These are phyloP conservation scores for Didymella sp. DNA, from an alignment of 2,329 filamentous ascomycete genomes.

Conservation along the genomic window DNA sequence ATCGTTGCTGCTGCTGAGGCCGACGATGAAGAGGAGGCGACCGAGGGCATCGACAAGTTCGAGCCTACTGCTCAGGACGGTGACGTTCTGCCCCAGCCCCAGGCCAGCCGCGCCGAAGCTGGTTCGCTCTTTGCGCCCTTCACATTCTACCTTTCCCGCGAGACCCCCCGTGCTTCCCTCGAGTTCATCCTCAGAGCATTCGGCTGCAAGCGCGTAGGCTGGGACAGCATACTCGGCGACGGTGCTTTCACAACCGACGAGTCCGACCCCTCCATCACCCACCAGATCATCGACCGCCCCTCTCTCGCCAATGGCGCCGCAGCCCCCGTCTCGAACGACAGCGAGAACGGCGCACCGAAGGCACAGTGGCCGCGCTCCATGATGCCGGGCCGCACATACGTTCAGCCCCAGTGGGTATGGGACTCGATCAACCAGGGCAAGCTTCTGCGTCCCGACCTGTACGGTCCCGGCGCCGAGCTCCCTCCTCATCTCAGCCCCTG, in stretches of 20 bases:
- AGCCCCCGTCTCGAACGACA: conserved; percentile 52
- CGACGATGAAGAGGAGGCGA: conserved; percentile 46
- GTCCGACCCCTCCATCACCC: conserved; percentile 85
- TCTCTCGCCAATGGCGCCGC: conserved; percentile 61
- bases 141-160: conserved; percentile 91
- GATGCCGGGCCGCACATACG: conserved; percentile 88
- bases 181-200: conserved; percentile 95
- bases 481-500: conserved; percentile 96
- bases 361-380: conserved; percentile 67
- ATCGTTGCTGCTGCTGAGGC: conserved; percentile 23
- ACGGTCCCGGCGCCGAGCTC: conserved; percentile 86
- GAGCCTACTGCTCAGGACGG: conserved; percentile 83
- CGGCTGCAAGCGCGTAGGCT: conserved; percentile 93
- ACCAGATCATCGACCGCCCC: conserved; percentile 94
- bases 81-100: conserved; percentile 84
- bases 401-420: conserved; percentile 99
- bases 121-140: conserved; percentile 83
- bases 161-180: conserved; percentile 86
- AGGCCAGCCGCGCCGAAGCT: conserved; percentile 68
- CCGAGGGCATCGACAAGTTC: conserved; percentile 81
- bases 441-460: conserved; percentile 83
- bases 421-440: conserved; percentile 93
- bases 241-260: conserved; percentile 93
- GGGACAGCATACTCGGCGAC: conserved; percentile 89
- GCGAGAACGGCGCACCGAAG: conserved; percentile 61